Percentiles rank a stretch among this genome's conserved stretches.
Evolutionary conservation across 1,139 yeast genomes (phyloP).

Genomic region (Candida frijolesensis): DNA sequence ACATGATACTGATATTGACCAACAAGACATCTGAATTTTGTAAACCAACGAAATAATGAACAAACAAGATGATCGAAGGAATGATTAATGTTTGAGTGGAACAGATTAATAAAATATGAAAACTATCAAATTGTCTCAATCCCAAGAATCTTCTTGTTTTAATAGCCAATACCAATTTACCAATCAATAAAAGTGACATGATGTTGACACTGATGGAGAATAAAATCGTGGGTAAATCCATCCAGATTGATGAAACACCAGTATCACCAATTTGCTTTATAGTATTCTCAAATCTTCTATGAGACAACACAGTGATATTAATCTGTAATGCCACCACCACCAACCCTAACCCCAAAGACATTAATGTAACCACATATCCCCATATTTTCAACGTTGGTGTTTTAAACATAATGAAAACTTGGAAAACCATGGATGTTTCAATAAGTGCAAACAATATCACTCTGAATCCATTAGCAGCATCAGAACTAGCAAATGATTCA

Average conservation of each 20-base stretch:
- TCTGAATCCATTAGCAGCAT: slow-evolving; percentile 63
- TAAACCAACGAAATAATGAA: slow-evolving; percentile 38
- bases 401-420: slow-evolving; percentile 67
- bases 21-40: slow-evolving; percentile 18
- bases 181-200: slow-evolving; percentile 58
- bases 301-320: slow-evolving; percentile 26
- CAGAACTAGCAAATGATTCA: slow-evolving; percentile 37
- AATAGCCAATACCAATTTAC: slow-evolving; percentile 68
- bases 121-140: slow-evolving; percentile 74
- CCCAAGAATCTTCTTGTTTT: slow-evolving; percentile 76
- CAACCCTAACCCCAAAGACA: slow-evolving; percentile 47
- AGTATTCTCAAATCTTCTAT: slow-evolving; percentile 7
- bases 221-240: slow-evolving; percentile 57
- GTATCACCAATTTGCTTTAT: slow-evolving; percentile 1
- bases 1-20: slow-evolving; percentile 27
- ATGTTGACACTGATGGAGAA: slow-evolving; percentile 70
- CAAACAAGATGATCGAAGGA: slow-evolving; percentile 69
- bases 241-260: slow-evolving; percentile 14
- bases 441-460: slow-evolving; percentile 60
- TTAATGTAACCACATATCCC: slow-evolving; percentile 40
- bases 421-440: slow-evolving; percentile 68
- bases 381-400: slow-evolving; percentile 46
- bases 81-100: slow-evolving; percentile 77
- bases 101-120: slow-evolving; percentile 81
- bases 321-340: slow-evolving; percentile 59